phyloP scores from a whole-genome alignment of 2,329 filamentous ascomycete species.

The Clarireedia paspali region DNA sequence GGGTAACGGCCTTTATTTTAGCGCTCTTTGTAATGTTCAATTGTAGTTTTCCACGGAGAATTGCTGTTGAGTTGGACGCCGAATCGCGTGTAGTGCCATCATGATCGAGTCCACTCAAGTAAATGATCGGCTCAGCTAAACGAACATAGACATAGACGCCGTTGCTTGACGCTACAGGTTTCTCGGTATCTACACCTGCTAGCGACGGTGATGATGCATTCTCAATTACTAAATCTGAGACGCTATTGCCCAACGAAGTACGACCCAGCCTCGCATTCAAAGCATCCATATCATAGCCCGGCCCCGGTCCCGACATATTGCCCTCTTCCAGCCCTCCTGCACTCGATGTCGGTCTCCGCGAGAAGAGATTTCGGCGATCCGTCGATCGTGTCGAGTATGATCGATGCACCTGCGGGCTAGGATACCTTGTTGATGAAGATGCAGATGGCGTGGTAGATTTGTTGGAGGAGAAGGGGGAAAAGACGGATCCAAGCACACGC shows the following conservation, averaged over 20 bases:
- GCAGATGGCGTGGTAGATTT: slow-evolving; percentile 8
- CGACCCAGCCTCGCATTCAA: not conserved
- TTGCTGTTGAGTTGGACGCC: slow-evolving; percentile 48
- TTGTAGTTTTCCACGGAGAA: slow-evolving; percentile 77
- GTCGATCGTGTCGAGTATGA: slow-evolving; percentile 15
- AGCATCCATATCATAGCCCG: slow-evolving; percentile 10
- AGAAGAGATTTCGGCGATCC: slow-evolving; percentile 19
- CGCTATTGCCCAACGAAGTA: not conserved
- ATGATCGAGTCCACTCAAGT: slow-evolving; percentile 67
- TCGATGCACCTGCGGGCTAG: slow-evolving; percentile 18
- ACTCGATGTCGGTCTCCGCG: slow-evolving; percentile 16
- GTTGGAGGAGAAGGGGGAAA: slow-evolving; percentile 21
- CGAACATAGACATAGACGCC: slow-evolving; percentile 67
- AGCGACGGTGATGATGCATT: not conserved
- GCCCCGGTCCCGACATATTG: slow-evolving; percentile 17
- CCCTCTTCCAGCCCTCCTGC: slow-evolving; percentile 3
- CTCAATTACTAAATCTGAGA: not conserved
- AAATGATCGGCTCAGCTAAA: slow-evolving; percentile 73
- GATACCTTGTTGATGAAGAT: slow-evolving; percentile 14
- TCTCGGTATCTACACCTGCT: slow-evolving; percentile 34
- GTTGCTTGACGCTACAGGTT: slow-evolving; percentile 72
- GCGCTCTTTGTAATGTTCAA: slow-evolving; percentile 79
- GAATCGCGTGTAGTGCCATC: slow-evolving; percentile 30
- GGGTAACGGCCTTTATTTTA: slow-evolving; percentile 84
- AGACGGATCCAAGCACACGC: slow-evolving; percentile 28